These are phyloP conservation scores for Tripidium arundinaceum DNA, from an alignment of 202 grass and related monocot genomes.

Conservation along the genomic window DNA sequence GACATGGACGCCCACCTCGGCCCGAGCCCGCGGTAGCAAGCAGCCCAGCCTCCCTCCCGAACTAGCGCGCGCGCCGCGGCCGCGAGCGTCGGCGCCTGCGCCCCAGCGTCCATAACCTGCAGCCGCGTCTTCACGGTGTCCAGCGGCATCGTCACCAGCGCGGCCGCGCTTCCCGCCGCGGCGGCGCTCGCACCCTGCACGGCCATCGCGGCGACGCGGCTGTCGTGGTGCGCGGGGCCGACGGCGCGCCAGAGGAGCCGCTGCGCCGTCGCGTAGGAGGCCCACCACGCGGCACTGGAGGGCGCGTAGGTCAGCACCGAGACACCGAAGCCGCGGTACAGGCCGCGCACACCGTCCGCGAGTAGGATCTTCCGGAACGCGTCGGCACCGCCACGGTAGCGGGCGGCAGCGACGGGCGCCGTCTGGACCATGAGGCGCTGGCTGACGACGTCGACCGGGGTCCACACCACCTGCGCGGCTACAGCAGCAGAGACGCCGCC, in stretches of 20 bases:
- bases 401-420: constrained; percentile 15
- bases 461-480: constrained; percentile 93
- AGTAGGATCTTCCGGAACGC: constrained; percentile 69
- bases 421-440: constrained; percentile 97
- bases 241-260: constrained; percentile 59
- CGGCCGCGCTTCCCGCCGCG: constrained; percentile 55
- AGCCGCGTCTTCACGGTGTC: constrained; percentile 96
- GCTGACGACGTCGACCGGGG: constrained; percentile 85
- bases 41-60: constrained; percentile 70
- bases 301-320: constrained; percentile 94
- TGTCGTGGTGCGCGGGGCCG: constrained; percentile 32
- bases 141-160: constrained; percentile 88
- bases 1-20: constrained; percentile 92
- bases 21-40: constrained; percentile 88
- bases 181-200: constrained; percentile 87
- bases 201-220: constrained; percentile 46
- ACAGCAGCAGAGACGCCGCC: constrained; percentile 73
- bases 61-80: constrained; percentile 58
- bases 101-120: constrained; percentile 65
- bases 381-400: constrained; percentile 65
- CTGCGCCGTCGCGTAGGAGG: constrained; percentile 75
- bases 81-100: constrained; percentile 30
- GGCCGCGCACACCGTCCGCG: constrained; percentile 66
- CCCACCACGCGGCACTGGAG: constrained; percentile 96
- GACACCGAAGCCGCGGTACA: constrained; percentile 92